These are phyloP conservation scores for Saraca asoca DNA, from an alignment of 331 rosid genomes.

Conservation along the genomic window DNA sequence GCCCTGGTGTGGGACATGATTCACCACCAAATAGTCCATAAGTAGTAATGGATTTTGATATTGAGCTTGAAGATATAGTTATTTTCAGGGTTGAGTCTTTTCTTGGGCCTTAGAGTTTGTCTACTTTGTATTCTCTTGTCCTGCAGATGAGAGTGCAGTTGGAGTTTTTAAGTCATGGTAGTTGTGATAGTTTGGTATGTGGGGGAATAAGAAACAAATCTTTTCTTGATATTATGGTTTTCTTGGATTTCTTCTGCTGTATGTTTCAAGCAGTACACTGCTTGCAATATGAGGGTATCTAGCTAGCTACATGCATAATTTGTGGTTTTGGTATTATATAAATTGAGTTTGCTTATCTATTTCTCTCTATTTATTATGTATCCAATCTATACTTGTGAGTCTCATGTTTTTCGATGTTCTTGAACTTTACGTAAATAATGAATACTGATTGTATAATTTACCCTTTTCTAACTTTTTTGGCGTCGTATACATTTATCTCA, in stretches of 20 bases:
- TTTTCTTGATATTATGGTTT: background rate
- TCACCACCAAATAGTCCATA: constrained; percentile 37
- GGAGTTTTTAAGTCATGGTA: background rate
- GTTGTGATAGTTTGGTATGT: background rate
- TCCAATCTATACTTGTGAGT: background rate
- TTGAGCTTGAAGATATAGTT: constrained; percentile 5
- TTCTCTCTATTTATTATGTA: background rate
- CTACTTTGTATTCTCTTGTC: background rate
- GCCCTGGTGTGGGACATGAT: constrained; percentile 76
- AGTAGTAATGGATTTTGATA: background rate
- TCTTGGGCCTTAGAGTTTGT: background rate
- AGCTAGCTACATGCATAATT: background rate
- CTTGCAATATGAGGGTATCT: background rate
- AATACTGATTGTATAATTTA: too few species aligned
- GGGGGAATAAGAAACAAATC: background rate
- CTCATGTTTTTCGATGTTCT: background rate
- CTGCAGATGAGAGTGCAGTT: constrained; percentile 4
- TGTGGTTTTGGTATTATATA: background rate
- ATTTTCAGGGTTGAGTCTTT: background rate
- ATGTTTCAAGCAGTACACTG: background rate
- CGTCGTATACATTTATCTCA: too few species aligned
- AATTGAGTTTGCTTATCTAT: background rate
- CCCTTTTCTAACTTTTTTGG: too few species aligned
- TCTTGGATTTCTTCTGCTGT: background rate
- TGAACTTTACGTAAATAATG: background rate